Evolutionary conservation across 164 flowering plant species (phyloP).

Genomic region (Magnolia sinica): DNA sequence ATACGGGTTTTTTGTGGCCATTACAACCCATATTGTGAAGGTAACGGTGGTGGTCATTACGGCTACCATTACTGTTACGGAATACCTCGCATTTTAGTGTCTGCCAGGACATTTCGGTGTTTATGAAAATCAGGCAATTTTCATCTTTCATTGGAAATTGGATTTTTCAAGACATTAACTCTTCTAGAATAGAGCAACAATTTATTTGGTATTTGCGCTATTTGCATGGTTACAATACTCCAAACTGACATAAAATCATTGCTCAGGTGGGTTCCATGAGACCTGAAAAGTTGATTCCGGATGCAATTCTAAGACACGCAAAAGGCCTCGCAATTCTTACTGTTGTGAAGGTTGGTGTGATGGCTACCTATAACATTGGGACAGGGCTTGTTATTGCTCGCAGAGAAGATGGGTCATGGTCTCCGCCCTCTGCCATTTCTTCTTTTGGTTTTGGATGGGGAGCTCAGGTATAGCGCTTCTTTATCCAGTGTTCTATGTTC

Average conservation of each 20-base stretch:
- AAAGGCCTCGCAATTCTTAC: slow-evolving; percentile 95
- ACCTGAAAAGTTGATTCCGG: slow-evolving; percentile 83
- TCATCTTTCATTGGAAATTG: neutral
- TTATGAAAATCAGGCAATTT: neutral
- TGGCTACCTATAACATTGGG: slow-evolving; percentile 91
- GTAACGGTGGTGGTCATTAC: too few relatives aligned
- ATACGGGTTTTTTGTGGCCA: too few relatives aligned
- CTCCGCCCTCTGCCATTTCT: slow-evolving; percentile 92
- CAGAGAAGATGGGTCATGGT: slow-evolving; percentile 96
- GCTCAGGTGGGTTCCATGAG: slow-evolving; percentile 61
- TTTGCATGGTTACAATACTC: neutral
- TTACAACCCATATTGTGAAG: too few relatives aligned
- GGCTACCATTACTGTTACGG: too few relatives aligned
- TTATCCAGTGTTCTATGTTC: neutral
- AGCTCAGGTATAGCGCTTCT: slow-evolving; percentile 60
- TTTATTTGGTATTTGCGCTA: neutral
- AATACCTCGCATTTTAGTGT: neutral
- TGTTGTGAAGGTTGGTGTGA: slow-evolving; percentile 74
- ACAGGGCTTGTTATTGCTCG: slow-evolving; percentile 90
- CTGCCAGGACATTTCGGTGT: neutral
- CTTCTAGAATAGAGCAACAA: neutral
- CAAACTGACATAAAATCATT: neutral
- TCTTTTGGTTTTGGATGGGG: slow-evolving; percentile 96
- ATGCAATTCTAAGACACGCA: slow-evolving; percentile 62
- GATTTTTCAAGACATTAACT: neutral